Conservation (phyloP, 305 asterid species). For the Lippia alba region DNA sequence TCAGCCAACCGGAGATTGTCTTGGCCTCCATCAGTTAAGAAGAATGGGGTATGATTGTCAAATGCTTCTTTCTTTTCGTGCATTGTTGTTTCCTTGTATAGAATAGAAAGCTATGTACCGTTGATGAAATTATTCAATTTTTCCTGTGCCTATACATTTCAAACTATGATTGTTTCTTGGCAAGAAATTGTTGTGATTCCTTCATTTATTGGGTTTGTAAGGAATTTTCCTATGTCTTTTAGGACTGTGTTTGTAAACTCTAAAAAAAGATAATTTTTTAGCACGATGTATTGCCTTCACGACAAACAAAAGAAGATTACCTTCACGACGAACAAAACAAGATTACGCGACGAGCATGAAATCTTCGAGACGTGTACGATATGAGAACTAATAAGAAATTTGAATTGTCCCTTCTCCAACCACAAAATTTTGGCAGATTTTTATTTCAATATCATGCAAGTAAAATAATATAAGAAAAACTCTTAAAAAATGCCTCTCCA, state of each 20-base stretch:
- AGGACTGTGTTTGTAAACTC: too few relatives aligned
- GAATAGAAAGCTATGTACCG: neutral
- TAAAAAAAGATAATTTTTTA: too few relatives aligned
- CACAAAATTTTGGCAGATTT: too few relatives aligned
- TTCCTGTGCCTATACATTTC: neutral
- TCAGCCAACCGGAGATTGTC: conserved; percentile 60
- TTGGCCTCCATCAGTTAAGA: conserved; percentile 73
- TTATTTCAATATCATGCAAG: too few relatives aligned
- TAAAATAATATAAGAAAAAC: neutral
- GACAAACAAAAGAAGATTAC: too few relatives aligned
- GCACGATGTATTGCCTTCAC: too few relatives aligned
- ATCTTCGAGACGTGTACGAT: too few relatives aligned
- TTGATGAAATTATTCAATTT: neutral
- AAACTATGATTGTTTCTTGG: neutral
- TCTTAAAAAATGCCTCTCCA: too few relatives aligned
- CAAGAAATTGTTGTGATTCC: neutral
- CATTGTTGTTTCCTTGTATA: conserved; percentile 32
- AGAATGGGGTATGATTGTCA: conserved; percentile 31
- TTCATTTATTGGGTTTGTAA: neutral
- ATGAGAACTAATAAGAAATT: too few relatives aligned
- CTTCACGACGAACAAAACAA: too few relatives aligned
- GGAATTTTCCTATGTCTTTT: neutral
- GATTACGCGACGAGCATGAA: too few relatives aligned
- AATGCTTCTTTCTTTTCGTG: conserved; percentile 15
- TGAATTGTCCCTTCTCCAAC: too few relatives aligned